Evolutionary conservation across 1,139 yeast species (phyloP), one percentile per base, ranked within the genome.

Genomic region (Geotrichum restrictum): DNA sequence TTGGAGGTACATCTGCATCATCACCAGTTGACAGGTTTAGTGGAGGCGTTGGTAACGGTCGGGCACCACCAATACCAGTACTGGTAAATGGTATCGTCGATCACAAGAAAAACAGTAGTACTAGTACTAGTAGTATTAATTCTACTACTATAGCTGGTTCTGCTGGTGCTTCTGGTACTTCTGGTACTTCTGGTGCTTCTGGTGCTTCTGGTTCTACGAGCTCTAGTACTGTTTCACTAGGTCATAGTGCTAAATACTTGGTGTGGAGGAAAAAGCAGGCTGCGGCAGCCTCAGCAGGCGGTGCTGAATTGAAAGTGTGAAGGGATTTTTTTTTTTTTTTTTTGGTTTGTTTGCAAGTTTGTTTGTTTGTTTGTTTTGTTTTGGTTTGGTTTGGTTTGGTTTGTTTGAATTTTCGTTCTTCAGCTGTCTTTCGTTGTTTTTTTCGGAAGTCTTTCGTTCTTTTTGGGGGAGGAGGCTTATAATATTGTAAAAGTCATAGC

Each of bases 221-320:
- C 34, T 11, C 3, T 5, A 31, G n/a, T 3, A 13, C 34, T 13
- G 33, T 46, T 2, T 50, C 72, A 44, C 66, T 83, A 48, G 91
- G 91, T 1, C 91, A 85, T 63, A 78, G 85, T 51, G 86, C 88
- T 1, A 75, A 75, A 64, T 87, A 85, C 64, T 66, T 86, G 61
- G 84, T 85, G 0, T 85, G 88, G 87, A 83, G 29, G n/a, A 43
- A 24, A 19, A 34, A 16, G 14, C 42, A 27, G 16, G 31, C 31
- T 14, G 31, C 24, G 14, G 48, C 32, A 1, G 36, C 37, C 5
- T n/a, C 37, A 1, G 33, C 21, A 2, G 31, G 29, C 4, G 45
- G n/a, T 19, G 31, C 34, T 18, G 21, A 29, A 14, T 13, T 8
- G 14, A 29, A 22, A n/a, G 33, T n/a, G 7, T 22, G 22, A 19